These are phyloP conservation scores for Neopestalotiopsis clavispora DNA, from an alignment of 2,329 filamentous ascomycete genomes.

Conservation along the genomic window DNA sequence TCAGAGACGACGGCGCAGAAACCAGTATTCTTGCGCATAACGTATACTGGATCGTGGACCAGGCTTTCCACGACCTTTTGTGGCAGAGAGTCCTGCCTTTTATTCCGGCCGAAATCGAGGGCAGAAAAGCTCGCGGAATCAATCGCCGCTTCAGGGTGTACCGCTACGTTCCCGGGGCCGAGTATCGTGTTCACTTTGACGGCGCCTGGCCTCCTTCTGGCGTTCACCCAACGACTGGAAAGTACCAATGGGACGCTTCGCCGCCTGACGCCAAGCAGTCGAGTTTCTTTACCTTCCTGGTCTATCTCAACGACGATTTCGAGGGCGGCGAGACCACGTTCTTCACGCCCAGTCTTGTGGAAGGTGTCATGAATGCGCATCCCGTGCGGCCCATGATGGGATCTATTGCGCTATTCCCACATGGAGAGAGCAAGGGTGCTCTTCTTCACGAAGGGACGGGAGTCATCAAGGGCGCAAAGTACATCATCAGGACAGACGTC, in stretches of 20 bases:
- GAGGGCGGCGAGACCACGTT: constrained; percentile 75
- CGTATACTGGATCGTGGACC: constrained; percentile 74
- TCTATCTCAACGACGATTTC: constrained; percentile 75
- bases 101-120: constrained; percentile 59
- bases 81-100: constrained; percentile 66
- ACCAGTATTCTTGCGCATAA: constrained; percentile 72
- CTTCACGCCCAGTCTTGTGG: constrained; percentile 67
- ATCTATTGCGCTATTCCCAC: constrained; percentile 70
- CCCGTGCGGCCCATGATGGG: constrained; percentile 73
- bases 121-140: constrained; percentile 63
- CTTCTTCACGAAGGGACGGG: constrained; percentile 74
- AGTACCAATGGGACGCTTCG: constrained; percentile 71
- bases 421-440: constrained; percentile 69
- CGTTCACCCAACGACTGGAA: constrained; percentile 55
- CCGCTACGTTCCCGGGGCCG: constrained; percentile 73
- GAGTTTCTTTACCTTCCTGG: constrained; percentile 70
- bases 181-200: constrained; percentile 74
- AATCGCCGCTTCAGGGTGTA: constrained; percentile 76
- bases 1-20: constrained; percentile 65
- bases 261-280: constrained; percentile 64
- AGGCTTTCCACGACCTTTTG: constrained; percentile 64
- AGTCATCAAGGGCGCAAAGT: constrained; percentile 68
- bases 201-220: constrained; percentile 76
- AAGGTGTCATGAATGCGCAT: constrained; percentile 72
- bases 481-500: constrained; percentile 74